phyloP scores from a whole-genome alignment of 306 rosid genomes.

The Quercus bicolor region DNA sequence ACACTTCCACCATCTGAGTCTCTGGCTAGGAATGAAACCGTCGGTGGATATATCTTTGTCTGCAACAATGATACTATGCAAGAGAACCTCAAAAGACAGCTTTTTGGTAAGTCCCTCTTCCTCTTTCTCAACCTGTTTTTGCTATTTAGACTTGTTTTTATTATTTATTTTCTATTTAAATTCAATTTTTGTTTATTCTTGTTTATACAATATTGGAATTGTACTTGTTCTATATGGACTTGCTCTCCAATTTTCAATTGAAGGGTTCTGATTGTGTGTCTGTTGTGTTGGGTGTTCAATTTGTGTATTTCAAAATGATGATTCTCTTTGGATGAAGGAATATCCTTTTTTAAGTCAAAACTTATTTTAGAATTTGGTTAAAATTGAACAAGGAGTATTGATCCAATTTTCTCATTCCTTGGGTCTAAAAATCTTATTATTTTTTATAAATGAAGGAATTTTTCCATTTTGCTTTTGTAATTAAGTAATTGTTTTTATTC shows the following conservation, averaged over 20 bases:
- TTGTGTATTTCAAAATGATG: not conserved
- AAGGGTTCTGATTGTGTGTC: too few relatives aligned
- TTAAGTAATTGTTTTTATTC: too few relatives aligned
- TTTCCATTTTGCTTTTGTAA: not conserved
- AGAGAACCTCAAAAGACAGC: constrained; percentile 80
- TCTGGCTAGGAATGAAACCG: constrained; percentile 66
- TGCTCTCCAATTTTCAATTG: too few relatives aligned
- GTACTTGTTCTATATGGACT: too few relatives aligned
- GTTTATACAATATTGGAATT: not conserved
- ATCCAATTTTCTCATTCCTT: not conserved
- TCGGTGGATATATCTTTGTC: constrained; percentile 91
- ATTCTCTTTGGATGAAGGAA: not conserved
- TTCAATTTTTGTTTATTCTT: not conserved
- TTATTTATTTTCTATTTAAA: not conserved
- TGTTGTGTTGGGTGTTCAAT: too few relatives aligned
- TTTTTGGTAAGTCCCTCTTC: constrained; percentile 54
- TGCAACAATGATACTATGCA: constrained; percentile 97
- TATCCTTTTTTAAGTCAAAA: not conserved
- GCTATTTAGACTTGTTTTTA: not conserved
- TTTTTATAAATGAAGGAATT: not conserved
- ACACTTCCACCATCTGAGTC: constrained; percentile 82
- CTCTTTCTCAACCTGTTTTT: not conserved
- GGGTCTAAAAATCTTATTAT: not conserved
- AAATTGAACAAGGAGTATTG: not conserved
- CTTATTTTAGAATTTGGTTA: not conserved